These are phyloP conservation scores for Pyrenophora seminiperda DNA, from an alignment of 2,329 filamentous ascomycete species.

Conservation along the genomic window DNA sequence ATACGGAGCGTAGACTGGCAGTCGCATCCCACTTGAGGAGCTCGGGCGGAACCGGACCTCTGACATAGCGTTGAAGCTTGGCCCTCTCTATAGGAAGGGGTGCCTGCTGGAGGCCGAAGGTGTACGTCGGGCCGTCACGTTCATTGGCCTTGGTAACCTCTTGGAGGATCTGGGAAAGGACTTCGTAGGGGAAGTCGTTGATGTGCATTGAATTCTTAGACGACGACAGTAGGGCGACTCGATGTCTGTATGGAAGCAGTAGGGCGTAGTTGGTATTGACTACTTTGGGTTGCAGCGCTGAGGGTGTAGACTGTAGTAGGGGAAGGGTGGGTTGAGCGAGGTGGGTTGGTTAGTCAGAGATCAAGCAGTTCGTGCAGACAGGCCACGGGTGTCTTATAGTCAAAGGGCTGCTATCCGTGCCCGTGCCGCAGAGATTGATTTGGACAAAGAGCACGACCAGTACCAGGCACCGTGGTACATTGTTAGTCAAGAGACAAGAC, in stretches of 20 bases:
- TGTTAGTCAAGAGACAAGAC: slow-evolving; percentile 41
- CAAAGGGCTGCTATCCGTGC: slow-evolving; percentile 1
- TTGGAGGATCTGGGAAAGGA: slow-evolving; percentile 58
- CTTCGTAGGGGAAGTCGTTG: slow-evolving; percentile 58
- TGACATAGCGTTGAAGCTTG: slow-evolving; percentile 56
- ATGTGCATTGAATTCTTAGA: slow-evolving; percentile 52
- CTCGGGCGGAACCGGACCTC: slow-evolving; percentile 58
- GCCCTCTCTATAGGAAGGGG: slow-evolving; percentile 53
- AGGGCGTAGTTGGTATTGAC: slow-evolving; percentile 15
- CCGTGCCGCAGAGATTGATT: slow-evolving; percentile 32
- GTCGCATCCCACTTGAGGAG: slow-evolving; percentile 59
- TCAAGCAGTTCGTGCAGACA: slow-evolving; percentile 16
- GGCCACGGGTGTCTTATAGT: slow-evolving; percentile 36
- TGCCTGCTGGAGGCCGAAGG: slow-evolving; percentile 59
- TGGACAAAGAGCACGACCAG: slow-evolving; percentile 37
- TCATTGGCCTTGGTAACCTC: slow-evolving; percentile 56
- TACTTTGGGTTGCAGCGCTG: slow-evolving; percentile 11
- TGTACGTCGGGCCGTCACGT: slow-evolving; percentile 55
- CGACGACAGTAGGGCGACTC: slow-evolving; percentile 15
- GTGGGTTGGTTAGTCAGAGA: slow-evolving; percentile 25
- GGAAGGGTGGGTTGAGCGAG: slow-evolving; percentile 10
- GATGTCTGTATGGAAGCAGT: slow-evolving; percentile 16
- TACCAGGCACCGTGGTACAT: slow-evolving; percentile 33
- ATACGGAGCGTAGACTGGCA: slow-evolving; percentile 55
- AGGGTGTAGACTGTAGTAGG: slow-evolving; percentile 10